These are phyloP conservation scores for Atkinsonella texensis DNA, from an alignment of 2,329 filamentous ascomycete genomes.

Conservation along the genomic window DNA sequence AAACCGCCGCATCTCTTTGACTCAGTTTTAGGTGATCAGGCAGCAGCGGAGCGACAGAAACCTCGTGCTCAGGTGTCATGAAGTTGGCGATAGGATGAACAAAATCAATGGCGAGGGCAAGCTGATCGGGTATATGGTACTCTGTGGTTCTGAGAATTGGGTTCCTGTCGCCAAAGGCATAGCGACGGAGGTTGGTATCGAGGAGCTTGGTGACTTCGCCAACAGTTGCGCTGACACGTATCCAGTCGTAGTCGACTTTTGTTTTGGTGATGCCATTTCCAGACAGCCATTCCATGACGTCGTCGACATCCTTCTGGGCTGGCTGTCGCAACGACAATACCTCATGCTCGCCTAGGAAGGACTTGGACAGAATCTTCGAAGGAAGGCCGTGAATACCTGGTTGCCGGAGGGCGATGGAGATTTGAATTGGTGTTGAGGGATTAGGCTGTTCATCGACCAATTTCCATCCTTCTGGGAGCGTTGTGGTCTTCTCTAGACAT, in stretches of 20 bases:
- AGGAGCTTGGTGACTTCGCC: conserved; percentile 27
- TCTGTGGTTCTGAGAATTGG: conserved; percentile 30
- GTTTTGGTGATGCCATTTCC: conserved; percentile 23
- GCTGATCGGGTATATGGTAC: conserved; percentile 30
- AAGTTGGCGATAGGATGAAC: conserved; percentile 38
- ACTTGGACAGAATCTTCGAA: conserved; percentile 12
- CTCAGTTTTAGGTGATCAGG: neutral
- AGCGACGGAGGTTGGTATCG: conserved; percentile 27
- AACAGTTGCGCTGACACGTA: conserved; percentile 31
- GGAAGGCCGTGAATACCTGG: conserved; percentile 17
- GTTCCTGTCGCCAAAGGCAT: conserved; percentile 25
- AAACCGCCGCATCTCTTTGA: conserved; percentile 1
- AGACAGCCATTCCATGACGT: conserved; percentile 30
- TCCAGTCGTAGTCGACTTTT: conserved; percentile 25
- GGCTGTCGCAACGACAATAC: conserved; percentile 25
- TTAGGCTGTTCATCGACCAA: conserved; percentile 12
- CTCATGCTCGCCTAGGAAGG: conserved; percentile 25
- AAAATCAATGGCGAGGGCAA: conserved; percentile 30
- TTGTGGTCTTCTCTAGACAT: conserved; percentile 15
- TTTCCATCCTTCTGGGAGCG: conserved; percentile 20
- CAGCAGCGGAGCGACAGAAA: conserved; percentile 7
- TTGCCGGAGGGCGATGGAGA: conserved; percentile 22
- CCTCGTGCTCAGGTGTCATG: conserved; percentile 27
- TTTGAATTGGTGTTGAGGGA: conserved; percentile 14
- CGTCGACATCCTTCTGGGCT: conserved; percentile 18